A percentile compares a stretch with the other conserved stretches of the same genome.
phyloP scores from a whole-genome alignment of 1,284 basidiomycete genomes.

The Leccinum solheimii region DNA sequence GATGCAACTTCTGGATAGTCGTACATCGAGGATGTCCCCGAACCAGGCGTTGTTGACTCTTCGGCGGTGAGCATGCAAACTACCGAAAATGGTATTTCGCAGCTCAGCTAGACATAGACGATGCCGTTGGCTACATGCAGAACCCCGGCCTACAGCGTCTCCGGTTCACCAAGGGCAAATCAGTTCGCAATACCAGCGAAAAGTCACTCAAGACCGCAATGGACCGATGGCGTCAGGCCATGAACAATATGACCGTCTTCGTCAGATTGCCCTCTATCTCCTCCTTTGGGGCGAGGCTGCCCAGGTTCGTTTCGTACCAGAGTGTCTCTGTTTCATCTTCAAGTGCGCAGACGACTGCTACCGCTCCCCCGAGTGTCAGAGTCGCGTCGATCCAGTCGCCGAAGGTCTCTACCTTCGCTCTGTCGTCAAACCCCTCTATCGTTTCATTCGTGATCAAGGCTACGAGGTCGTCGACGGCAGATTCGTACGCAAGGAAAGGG shows the following conservation, averaged over 20 bases:
- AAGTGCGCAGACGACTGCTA: constrained; percentile 99
- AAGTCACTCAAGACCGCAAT: constrained; percentile 89
- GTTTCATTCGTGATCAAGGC: constrained; percentile 96
- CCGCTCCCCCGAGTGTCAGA: constrained; percentile 98
- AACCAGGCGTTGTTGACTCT: constrained; percentile 93
- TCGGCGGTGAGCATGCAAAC: constrained; percentile 92
- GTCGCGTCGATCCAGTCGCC: constrained; percentile 88
- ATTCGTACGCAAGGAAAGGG: constrained; percentile 90
- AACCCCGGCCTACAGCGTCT: constrained; percentile 89
- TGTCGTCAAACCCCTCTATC: constrained; percentile 95
- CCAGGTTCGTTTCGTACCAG: constrained; percentile 97
- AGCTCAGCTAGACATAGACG: constrained; percentile 97
- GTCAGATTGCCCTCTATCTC: constrained; percentile 95
- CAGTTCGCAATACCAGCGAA: constrained; percentile 51
- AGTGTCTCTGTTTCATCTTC: constrained; percentile 99
- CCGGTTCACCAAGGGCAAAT: constrained; percentile 57
- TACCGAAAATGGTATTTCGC: constrained; percentile 99
- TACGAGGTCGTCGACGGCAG: constrained; percentile 97
- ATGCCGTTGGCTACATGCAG: constrained; percentile 91
- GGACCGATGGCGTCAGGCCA: constrained; percentile 94
- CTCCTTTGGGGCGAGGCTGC: constrained; percentile 99
- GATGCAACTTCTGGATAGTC: constrained; percentile 97
- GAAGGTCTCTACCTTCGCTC: constrained; percentile 93
- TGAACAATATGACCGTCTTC: constrained; percentile 97
- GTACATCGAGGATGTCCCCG: constrained; percentile 96